phyloP scores from a whole-genome alignment of 208 protist species.

The Phytomonas sp. region DNA sequence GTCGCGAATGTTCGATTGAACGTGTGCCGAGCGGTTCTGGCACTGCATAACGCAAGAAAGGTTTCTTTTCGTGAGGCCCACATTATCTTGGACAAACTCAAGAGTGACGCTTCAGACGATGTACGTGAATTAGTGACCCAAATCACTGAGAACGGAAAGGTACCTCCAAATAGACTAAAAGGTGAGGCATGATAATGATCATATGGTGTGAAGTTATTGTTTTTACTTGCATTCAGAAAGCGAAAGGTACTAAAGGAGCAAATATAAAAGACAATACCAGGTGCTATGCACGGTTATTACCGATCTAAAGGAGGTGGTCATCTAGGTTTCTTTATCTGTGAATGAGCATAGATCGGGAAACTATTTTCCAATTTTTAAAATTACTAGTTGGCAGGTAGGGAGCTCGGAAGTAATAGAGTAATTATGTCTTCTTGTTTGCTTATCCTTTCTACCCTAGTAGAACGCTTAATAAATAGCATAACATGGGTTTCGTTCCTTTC shows the following conservation, averaged over 20 bases:
- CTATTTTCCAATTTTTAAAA: background rate
- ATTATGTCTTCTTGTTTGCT: background rate
- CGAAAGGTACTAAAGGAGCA: background rate
- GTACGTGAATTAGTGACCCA: conserved; percentile 40
- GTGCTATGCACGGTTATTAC: background rate
- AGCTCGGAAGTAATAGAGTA: background rate
- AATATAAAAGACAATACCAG: background rate
- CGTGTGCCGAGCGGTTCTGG: conserved; percentile 52
- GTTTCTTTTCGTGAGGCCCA: conserved; percentile 37
- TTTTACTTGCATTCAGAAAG: background rate
- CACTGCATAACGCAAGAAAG: conserved; percentile 38
- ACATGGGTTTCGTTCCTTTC: background rate
- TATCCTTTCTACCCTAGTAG: background rate
- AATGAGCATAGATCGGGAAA: background rate
- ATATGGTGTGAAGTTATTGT: background rate
- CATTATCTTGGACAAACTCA: conserved; percentile 41
- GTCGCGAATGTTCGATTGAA: conserved; percentile 83
- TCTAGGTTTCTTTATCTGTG: background rate
- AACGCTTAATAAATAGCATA: background rate
- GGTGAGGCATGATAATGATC: background rate
- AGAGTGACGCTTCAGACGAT: conserved; percentile 51
- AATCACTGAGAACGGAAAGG: background rate
- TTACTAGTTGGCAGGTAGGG: background rate
- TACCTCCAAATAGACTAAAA: background rate
- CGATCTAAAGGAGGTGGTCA: background rate